Evolutionary conservation across 768 basidiomycete species (phyloP).

Genomic region (Psilocybe sp.): DNA sequence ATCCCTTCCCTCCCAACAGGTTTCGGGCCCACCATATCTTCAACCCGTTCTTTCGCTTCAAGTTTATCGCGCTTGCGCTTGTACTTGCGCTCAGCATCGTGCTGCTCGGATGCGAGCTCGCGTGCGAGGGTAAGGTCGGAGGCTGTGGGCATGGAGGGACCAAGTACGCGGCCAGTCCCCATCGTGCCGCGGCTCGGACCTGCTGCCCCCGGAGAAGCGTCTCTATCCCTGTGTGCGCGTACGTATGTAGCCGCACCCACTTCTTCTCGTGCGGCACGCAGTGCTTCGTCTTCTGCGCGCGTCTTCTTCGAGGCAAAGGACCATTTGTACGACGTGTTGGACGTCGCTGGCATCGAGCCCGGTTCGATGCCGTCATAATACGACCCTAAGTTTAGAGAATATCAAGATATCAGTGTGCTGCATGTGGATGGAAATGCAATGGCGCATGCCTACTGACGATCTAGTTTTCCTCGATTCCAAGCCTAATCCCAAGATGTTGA

Average conservation of each 20-base stretch:
- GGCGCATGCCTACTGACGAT: conserved; percentile 41
- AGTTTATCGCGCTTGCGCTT: conserved; percentile 67
- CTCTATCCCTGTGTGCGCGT: not conserved
- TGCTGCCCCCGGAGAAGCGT: conserved; percentile 11
- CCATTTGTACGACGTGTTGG: conserved; percentile 87
- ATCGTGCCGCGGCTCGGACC: conserved; percentile 14
- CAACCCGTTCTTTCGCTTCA: conserved; percentile 66
- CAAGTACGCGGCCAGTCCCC: conserved; percentile 46
- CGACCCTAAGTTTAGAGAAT: conserved; percentile 14
- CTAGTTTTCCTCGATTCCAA: conserved; percentile 80
- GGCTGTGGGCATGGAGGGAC: conserved; percentile 67
- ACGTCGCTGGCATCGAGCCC: conserved; percentile 51
- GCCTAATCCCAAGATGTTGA: conserved; percentile 35
- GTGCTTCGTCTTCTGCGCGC: conserved; percentile 53
- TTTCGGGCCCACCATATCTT: conserved; percentile 80
- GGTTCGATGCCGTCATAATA: conserved; percentile 58
- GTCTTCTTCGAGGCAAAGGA: conserved; percentile 70
- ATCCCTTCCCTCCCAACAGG: conserved; percentile 79
- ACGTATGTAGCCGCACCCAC: conserved; percentile 51
- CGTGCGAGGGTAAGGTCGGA: conserved; percentile 69
- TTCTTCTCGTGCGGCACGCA: conserved; percentile 58
- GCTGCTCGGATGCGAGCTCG: conserved; percentile 55
- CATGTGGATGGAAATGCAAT: not conserved
- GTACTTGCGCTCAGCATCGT: conserved; percentile 47
- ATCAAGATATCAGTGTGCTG: conserved; percentile 1